phyloP scores from a whole-genome alignment of 73 alveolate genomes.

The Paramecium sonneborni region DNA sequence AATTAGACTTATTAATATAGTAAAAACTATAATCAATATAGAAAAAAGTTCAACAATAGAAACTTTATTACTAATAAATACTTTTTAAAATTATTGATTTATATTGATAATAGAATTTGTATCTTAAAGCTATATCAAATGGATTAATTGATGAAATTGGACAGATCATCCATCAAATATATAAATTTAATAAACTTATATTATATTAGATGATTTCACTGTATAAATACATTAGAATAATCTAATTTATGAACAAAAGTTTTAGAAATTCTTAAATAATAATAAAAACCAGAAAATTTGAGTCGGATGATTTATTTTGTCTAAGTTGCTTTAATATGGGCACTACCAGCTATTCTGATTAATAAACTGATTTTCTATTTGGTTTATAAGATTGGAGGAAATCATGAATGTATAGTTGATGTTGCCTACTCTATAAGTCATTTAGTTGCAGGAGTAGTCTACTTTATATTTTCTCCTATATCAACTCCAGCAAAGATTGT shows the following conservation, averaged over 20 bases:
- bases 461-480: not conserved
- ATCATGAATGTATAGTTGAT: constrained; percentile 40
- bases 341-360: not conserved
- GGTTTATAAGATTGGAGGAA: not conserved
- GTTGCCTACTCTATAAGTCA: constrained; percentile 38
- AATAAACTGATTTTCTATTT: not conserved
- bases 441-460: constrained; percentile 39
- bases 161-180: not conserved
- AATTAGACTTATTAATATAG: not conserved
- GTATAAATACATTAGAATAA: not conserved
- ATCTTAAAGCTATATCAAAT: not conserved
- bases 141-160: constrained; percentile 8
- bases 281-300: not conserved
- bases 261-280: not conserved
- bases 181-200: not conserved
- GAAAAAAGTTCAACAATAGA: not conserved
- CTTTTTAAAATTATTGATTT: not conserved
- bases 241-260: not conserved
- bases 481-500: not conserved
- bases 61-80: not conserved
- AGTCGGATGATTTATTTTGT: not conserved
- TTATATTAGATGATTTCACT: too few species aligned
- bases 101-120: not conserved
- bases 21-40: not conserved
- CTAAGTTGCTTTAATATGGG: not conserved